Evolutionary conservation across 352 stramenopile genomes (phyloP).

Genomic region (Globisporangium camurandrum): DNA sequence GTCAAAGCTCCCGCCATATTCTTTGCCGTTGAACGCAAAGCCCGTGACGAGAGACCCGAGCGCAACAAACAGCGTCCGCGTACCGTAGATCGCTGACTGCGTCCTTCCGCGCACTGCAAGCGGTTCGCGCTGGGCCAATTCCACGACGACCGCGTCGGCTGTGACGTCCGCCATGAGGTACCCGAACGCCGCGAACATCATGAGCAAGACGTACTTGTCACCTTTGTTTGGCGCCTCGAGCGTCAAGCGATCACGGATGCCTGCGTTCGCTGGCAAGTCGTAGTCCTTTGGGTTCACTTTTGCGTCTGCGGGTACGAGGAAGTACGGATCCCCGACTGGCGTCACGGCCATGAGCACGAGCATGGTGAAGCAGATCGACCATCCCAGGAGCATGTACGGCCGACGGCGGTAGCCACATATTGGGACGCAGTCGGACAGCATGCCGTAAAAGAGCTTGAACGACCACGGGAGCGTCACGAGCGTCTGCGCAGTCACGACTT

Average conservation of each 20-base stretch:
- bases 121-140: slow-evolving; percentile 33
- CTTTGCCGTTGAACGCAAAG: slow-evolving; percentile 46
- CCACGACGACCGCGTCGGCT: slow-evolving; percentile 34
- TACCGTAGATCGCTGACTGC: slow-evolving; percentile 38
- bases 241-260: slow-evolving; percentile 25
- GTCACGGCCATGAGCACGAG: slow-evolving; percentile 36
- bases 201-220: slow-evolving; percentile 54
- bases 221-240: slow-evolving; percentile 20
- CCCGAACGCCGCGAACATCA: slow-evolving; percentile 62
- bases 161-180: slow-evolving; percentile 76
- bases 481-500: slow-evolving; percentile 18
- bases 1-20: slow-evolving; percentile 49
- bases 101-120: slow-evolving; percentile 26
- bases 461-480: slow-evolving; percentile 42
- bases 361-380: slow-evolving; percentile 31
- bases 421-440: slow-evolving; percentile 46
- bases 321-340: slow-evolving; percentile 41
- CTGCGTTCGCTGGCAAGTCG: slow-evolving; percentile 7
- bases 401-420: slow-evolving; percentile 50
- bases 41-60: slow-evolving; percentile 27
- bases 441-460: slow-evolving; percentile 62
- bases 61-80: slow-evolving; percentile 25
- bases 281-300: slow-evolving; percentile 17
- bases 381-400: slow-evolving; percentile 58
- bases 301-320: no score